Evolutionary conservation across 2,329 filamentous ascomycete species (phyloP).

Genomic region (Penicillium corylophilum): DNA sequence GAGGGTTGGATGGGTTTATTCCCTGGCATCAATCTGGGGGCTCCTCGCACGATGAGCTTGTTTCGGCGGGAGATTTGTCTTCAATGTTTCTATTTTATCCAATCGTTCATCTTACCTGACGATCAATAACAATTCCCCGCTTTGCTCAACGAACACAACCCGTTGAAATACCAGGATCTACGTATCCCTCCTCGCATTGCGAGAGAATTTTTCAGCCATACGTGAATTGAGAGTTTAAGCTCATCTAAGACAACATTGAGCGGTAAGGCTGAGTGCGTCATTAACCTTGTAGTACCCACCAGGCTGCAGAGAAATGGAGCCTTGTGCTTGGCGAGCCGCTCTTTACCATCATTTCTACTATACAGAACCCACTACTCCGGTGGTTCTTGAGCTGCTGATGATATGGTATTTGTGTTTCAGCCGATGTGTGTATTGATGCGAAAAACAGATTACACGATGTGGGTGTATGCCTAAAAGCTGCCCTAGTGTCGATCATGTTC

Average conservation of each 20-base stretch:
- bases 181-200: not conserved
- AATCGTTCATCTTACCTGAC: conserved; percentile 1
- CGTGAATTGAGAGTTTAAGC: not conserved
- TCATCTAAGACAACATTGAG: not conserved
- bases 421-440: not conserved
- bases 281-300: conserved; percentile 4
- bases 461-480: not conserved
- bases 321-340: not conserved
- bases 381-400: not conserved
- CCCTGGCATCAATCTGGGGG: conserved; percentile 2
- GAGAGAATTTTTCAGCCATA: not conserved
- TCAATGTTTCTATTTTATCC: conserved; percentile 18
- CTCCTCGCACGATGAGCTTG: not conserved
- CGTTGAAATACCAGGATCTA: not conserved
- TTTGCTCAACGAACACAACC: conserved; percentile 2
- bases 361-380: not conserved
- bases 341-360: not conserved
- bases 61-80: conserved; percentile 7
- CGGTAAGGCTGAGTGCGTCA: conserved; percentile 6
- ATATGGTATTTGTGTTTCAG: not conserved
- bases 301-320: conserved; percentile 8
- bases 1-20: conserved; percentile 19
- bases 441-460: not conserved
- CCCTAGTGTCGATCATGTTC: not conserved
- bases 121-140: conserved; percentile 5